These are phyloP conservation scores for Galeopsis tetrahit DNA, from an alignment of 257 asterid genomes.

Conservation along the genomic window DNA sequence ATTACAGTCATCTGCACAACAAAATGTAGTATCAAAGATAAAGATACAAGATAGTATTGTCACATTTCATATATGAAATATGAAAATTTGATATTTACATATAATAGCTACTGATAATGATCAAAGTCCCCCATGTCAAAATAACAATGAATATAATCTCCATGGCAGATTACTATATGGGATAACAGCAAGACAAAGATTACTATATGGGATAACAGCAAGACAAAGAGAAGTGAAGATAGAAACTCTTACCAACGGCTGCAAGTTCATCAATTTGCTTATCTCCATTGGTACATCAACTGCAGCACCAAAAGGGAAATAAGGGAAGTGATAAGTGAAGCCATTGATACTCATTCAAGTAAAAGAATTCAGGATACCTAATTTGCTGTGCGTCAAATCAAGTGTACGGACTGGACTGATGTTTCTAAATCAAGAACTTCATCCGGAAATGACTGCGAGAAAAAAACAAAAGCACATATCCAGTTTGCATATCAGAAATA, in stretches of 20 bases:
- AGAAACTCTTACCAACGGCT: slow-evolving; percentile 80
- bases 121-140: slow-evolving; percentile 12
- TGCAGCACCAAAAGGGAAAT: slow-evolving; percentile 41
- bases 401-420: slow-evolving; percentile 92
- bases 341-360: slow-evolving; percentile 15
- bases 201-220: too few relatives aligned
- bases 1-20: not conserved
- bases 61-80: not conserved
- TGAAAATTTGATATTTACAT: not conserved
- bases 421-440: slow-evolving; percentile 79
- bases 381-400: slow-evolving; percentile 81
- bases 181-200: slow-evolving; percentile 25
- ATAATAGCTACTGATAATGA: not conserved
- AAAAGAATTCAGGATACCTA: slow-evolving; percentile 51
- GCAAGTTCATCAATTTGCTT: slow-evolving; percentile 81
- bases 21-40: not conserved
- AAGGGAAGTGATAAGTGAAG: slow-evolving; percentile 18
- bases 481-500: slow-evolving; percentile 29
- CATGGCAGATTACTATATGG: not conserved
- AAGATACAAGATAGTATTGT: slow-evolving; percentile 5
- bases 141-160: not conserved
- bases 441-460: slow-evolving; percentile 76
- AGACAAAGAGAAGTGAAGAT: not conserved
- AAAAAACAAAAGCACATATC: slow-evolving; percentile 11
- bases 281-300: slow-evolving; percentile 84